These are phyloP conservation scores for Crinitomyces ghanaensis DNA, from an alignment of 805 yeast species.

Conservation along the genomic window DNA sequence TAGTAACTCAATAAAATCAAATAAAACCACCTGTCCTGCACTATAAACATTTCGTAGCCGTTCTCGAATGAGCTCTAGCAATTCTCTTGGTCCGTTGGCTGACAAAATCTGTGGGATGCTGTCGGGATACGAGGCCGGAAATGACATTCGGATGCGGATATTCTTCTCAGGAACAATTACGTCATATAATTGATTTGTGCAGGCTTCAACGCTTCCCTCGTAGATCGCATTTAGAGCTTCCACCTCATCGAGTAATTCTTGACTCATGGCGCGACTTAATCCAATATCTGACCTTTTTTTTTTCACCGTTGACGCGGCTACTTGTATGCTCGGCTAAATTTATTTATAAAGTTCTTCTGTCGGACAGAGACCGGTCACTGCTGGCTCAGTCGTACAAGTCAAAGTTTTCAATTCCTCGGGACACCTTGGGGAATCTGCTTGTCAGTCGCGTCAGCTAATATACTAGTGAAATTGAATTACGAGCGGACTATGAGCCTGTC, in stretches of 20 bases:
- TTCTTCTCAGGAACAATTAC: slow-evolving; percentile 52
- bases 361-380: too few relatives aligned
- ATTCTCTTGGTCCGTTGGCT: slow-evolving; percentile 18
- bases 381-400: too few relatives aligned
- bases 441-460: too few relatives aligned
- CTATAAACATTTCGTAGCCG: slow-evolving; percentile 42
- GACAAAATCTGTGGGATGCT: slow-evolving; percentile 54
- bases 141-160: slow-evolving; percentile 51
- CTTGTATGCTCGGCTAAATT: too few relatives aligned
- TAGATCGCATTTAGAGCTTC: slow-evolving; percentile 80
- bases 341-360: too few relatives aligned
- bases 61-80: slow-evolving; percentile 34
- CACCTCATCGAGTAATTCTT: slow-evolving; percentile 61
- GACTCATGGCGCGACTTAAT: too few relatives aligned
- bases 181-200: slow-evolving; percentile 32
- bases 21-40: slow-evolving; percentile 62
- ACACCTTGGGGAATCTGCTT: too few relatives aligned
- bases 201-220: slow-evolving; percentile 43
- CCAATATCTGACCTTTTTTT: too few relatives aligned
- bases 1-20: slow-evolving; percentile 55
- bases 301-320: too few relatives aligned
- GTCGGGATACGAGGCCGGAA: slow-evolving; percentile 62
- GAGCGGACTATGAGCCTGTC: too few relatives aligned
- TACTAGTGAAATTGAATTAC: too few relatives aligned
- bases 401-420: too few relatives aligned